These are phyloP conservation scores for Incumbomyces lentus DNA, from an alignment of 2,329 filamentous ascomycete genomes.

Conservation along the genomic window DNA sequence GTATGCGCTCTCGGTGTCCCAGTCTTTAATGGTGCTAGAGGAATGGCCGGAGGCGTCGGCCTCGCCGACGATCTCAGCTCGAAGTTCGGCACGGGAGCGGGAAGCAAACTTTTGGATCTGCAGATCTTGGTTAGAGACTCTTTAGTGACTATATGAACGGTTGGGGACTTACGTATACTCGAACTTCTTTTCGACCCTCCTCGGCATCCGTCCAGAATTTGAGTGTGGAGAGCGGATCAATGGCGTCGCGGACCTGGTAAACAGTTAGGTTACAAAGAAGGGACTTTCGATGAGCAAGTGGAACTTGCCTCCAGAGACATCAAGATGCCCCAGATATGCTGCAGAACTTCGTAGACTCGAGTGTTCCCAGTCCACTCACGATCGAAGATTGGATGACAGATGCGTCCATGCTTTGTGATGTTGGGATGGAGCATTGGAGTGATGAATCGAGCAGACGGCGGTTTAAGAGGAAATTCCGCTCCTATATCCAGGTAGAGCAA, in stretches of 20 bases:
- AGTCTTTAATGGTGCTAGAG: too few relatives aligned
- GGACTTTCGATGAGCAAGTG: background rate
- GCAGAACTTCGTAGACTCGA: conserved; percentile 2
- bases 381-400: conserved; percentile 13
- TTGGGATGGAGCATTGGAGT: conserved; percentile 31
- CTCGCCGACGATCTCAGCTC: background rate
- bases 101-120: background rate
- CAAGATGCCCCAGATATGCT: conserved; percentile 5
- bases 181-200: background rate
- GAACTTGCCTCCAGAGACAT: conserved; percentile 4
- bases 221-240: conserved; percentile 3
- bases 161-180: background rate
- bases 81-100: background rate
- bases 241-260: background rate
- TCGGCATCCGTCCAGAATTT: conserved; percentile 6
- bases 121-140: background rate
- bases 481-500: conserved; percentile 29
- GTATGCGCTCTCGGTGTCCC: too few relatives aligned
- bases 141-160: background rate
- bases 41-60: background rate
- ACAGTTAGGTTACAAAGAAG: background rate
- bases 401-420: conserved; percentile 21
- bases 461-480: conserved; percentile 27
- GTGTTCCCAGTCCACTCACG: conserved; percentile 26
- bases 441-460: conserved; percentile 28